Base-by-base conservation (phyloP, 2,329 filamentous ascomycete species). In the Pseudovirgaria hyperparasitica region DNA sequence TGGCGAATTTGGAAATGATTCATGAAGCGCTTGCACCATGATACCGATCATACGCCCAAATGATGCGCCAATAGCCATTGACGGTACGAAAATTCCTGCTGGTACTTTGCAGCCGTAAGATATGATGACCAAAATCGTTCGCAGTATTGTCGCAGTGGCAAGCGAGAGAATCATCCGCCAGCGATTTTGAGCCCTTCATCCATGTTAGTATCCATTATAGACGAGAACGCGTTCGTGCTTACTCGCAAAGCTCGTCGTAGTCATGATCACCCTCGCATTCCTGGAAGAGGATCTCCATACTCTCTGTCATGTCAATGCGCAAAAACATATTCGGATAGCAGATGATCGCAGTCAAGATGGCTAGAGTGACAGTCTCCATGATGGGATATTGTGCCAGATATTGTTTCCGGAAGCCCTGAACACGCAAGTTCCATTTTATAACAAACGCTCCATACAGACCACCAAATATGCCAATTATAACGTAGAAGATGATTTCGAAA, bases 41-140 rank as follows among this genome's bases (percentile, higher is more conserved):
- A 96, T 94, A 11, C 90, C 90, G n/a, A 98, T 67, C 38, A 86
- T 84, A 21, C 90, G 73, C 4, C 90, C 90, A 52, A 98, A 96
- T 0, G 82, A 85, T 1, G 90, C 90, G 1, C 90, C 90, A 26
- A 98, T 76, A 1, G 90, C 90, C 90, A 98, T 98, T 2, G 85
- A 93, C 3, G 90, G 90, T 1, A 98, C 87, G 41, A 98, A 98
- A 37, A 98, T 96, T 30, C 90, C 90, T 0, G 90, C 90, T 0
- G 90, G 90, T 0, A 98, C 90, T 57, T 96, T 96, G 63, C 86
- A 94, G 13, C 90, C 90, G 45, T 96, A 98, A 0, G 86, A 94
- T 25, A 98, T 78, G 37, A 96, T 87, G 40, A 96, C 86, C 17
- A 98, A 65, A 19, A 86, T 72, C 1, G 79, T 71, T 20, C 90